Conservation (phyloP, 2,329 filamentous ascomycete species). For the Nemania diffusa region DNA sequence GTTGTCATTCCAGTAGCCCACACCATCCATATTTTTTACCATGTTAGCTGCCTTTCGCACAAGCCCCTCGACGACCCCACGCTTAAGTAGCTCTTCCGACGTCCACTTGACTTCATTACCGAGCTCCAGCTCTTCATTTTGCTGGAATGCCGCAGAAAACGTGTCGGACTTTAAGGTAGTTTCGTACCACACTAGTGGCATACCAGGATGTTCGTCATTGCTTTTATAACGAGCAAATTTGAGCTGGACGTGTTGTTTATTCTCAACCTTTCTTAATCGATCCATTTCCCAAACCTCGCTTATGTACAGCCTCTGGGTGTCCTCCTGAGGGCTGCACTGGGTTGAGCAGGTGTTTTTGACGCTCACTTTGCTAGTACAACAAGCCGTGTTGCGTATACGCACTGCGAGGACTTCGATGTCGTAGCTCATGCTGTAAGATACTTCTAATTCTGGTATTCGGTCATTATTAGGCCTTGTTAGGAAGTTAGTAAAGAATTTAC, state of each 20-base stretch:
- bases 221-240: constrained; percentile 23
- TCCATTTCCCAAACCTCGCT: constrained; percentile 46
- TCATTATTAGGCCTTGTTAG: constrained; percentile 33
- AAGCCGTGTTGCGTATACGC: constrained; percentile 42
- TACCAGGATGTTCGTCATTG: constrained; percentile 16
- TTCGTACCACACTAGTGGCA: constrained; percentile 44
- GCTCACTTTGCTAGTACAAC: constrained; percentile 30
- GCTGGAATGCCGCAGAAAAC: constrained; percentile 38
- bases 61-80: constrained; percentile 40
- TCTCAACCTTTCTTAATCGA: neutral
- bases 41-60: constrained; percentile 38
- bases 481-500: constrained; percentile 1
- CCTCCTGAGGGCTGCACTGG: neutral
- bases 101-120: constrained; percentile 45
- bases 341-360: neutral
- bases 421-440: constrained; percentile 39
- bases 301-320: constrained; percentile 41
- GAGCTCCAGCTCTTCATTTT: constrained; percentile 44
- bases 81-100: constrained; percentile 35
- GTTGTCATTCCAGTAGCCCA: constrained; percentile 47
- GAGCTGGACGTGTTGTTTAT: constrained; percentile 19
- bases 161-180: constrained; percentile 40
- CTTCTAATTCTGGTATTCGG: constrained; percentile 39
- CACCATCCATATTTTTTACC: constrained; percentile 46
- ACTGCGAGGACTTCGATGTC: constrained; percentile 37